Evolutionary conservation across 2,329 filamentous ascomycete species (phyloP).

Genomic region (Paraconiothyrium sp.): DNA sequence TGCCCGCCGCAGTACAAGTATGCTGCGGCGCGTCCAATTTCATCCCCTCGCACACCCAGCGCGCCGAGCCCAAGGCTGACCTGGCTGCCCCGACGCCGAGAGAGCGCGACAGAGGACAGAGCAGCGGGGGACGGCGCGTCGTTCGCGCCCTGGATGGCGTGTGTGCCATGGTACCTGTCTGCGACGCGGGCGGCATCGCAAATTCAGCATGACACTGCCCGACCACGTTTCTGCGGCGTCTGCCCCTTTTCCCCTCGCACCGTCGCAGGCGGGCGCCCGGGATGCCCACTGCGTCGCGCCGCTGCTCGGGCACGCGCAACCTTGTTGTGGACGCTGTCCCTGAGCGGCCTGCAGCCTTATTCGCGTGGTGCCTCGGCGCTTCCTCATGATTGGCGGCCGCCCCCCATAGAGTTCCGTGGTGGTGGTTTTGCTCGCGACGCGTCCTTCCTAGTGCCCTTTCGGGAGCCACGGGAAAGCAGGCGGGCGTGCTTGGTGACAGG

Average conservation of each 20-base stretch:
- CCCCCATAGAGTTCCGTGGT: constrained; percentile 34
- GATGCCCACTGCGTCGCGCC: constrained; percentile 19
- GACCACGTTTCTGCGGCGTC: constrained; percentile 25
- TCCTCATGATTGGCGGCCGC: constrained; percentile 28
- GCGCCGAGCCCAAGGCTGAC: constrained; percentile 13
- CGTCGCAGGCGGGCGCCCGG: constrained; percentile 18
- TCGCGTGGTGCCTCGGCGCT: constrained; percentile 23
- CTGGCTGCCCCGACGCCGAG: constrained; percentile 1
- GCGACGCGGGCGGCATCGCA: constrained; percentile 4
- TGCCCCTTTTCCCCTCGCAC: constrained; percentile 27
- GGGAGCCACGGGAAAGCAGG: constrained; percentile 36
- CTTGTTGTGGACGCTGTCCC: constrained; percentile 38
- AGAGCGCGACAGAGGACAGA: background rate
- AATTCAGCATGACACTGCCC: constrained; percentile 15
- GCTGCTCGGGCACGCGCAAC: constrained; percentile 3
- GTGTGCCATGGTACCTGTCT: background rate
- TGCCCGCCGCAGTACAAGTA: background rate
- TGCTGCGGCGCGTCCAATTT: constrained; percentile 19
- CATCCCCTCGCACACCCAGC: background rate
- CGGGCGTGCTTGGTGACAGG: constrained; percentile 26
- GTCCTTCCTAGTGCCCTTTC: constrained; percentile 42
- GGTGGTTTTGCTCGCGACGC: constrained; percentile 39
- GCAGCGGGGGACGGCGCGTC: background rate
- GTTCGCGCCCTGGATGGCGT: constrained; percentile 9
- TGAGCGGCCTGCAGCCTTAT: constrained; percentile 45